phyloP scores from a whole-genome alignment of 352 stramenopile genomes.

The Phytophthora ohioensis region DNA sequence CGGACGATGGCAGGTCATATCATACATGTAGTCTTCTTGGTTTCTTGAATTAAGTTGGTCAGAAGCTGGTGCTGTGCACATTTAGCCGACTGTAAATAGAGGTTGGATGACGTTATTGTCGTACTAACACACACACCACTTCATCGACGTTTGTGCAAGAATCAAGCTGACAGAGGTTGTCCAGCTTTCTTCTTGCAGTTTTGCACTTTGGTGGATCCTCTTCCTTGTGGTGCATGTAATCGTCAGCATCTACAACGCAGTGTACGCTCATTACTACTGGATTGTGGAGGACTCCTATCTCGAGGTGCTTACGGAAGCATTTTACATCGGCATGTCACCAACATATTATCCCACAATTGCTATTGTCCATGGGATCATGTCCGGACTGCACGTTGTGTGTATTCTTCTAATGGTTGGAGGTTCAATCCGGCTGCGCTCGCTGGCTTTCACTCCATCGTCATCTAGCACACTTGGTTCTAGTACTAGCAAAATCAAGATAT shows the following conservation, averaged over 20 bases:
- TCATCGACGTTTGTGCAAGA: background rate
- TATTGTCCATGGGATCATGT: background rate
- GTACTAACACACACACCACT: too few species aligned
- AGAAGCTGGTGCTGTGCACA: too few species aligned
- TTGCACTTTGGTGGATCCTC: constrained; percentile 22
- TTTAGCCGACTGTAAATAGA: too few species aligned
- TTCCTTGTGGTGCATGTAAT: constrained; percentile 16
- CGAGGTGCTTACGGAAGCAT: constrained; percentile 19
- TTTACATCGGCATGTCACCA: constrained; percentile 12
- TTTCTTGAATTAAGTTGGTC: too few species aligned
- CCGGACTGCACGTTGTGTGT: background rate
- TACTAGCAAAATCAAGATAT: background rate
- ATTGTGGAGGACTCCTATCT: constrained; percentile 10
- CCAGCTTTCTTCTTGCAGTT: constrained; percentile 3
- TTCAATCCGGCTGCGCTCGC: background rate
- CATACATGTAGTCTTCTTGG: too few species aligned
- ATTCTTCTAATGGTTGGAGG: background rate
- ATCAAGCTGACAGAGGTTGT: background rate
- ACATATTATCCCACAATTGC: constrained; percentile 1
- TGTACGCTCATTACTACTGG: constrained; percentile 30
- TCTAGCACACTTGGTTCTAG: background rate
- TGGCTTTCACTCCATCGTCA: constrained; percentile 8
- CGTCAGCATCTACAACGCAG: constrained; percentile 5
- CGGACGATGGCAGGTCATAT: too few species aligned
- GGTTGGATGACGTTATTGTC: too few species aligned